A percentile compares a stretch with the other conserved stretches of the same genome.
These are phyloP conservation scores for Porcisia hertigi DNA, from an alignment of 208 protist genomes.

Conservation along the genomic window DNA sequence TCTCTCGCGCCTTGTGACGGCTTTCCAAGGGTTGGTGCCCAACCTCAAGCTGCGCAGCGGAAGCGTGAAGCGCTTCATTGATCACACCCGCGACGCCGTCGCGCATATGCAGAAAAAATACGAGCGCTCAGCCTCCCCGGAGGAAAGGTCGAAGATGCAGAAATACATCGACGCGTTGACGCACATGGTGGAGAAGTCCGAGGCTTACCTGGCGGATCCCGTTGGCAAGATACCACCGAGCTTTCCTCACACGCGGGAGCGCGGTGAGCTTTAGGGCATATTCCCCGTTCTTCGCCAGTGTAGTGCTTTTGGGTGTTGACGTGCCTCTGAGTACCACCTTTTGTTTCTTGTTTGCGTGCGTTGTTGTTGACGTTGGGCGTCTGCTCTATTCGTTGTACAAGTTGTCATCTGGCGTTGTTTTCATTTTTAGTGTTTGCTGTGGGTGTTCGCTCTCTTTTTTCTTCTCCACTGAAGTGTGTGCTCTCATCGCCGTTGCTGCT, in stretches of 20 bases:
- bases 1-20: slow-evolving; percentile 24
- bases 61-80: slow-evolving; percentile 40
- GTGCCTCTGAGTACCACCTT: background rate
- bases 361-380: background rate
- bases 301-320: no score
- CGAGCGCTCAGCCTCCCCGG: slow-evolving; percentile 18
- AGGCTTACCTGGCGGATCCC: slow-evolving; percentile 34
- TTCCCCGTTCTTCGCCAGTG: background rate
- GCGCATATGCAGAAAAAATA: slow-evolving; percentile 20
- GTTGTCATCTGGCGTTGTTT: background rate
- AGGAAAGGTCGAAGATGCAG: slow-evolving; percentile 34
- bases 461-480: background rate
- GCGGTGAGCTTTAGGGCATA: slow-evolving; percentile 5
- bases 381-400: background rate
- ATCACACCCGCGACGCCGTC: slow-evolving; percentile 26
- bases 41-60: slow-evolving; percentile 23
- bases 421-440: background rate
- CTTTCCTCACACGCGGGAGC: slow-evolving; percentile 15
- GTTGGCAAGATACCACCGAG: slow-evolving; percentile 28
- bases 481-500: no score
- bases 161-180: slow-evolving; percentile 32
- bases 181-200: slow-evolving; percentile 24
- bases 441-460: slow-evolving; percentile 8
- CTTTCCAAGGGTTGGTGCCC: slow-evolving; percentile 27
- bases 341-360: background rate